Evolutionary conservation across 2,329 filamentous ascomycete species (phyloP), one percentile per base, ranked within the genome.

Genomic region (Rutstroemia sp.): DNA sequence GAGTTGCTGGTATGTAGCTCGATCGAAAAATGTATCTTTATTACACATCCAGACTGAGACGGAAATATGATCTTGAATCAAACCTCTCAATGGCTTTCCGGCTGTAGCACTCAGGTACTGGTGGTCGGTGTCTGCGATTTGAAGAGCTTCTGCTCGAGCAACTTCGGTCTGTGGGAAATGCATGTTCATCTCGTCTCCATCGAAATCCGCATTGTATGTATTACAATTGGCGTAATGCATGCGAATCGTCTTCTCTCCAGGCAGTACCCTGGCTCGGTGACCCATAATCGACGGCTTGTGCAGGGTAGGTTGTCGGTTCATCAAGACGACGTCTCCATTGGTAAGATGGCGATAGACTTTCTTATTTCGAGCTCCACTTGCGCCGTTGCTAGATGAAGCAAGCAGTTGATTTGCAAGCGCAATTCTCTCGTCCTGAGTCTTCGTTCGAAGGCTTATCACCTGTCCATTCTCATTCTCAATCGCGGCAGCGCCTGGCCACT

Each of bases 181-280:
- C 92, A 99, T 95, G 72, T 99, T 99, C 94, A 99, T 99, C 73
- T 99, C 94, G 70, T 99, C 94, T 71, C 94, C 94, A 68, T 99
- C 95, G 69, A 99, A 99, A 79, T 99, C 94, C 34, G 94, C 94
- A 66, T 99, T 99, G 78, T 99, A 99, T 0, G 94, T 96, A 69
- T 99, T 99, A 72, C 94, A 97, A 71, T 99, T 99, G 66, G 94
- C 92, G 74, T 99, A 99, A 76, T 99, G 94, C 92, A 99, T 97
- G 63, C 94, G 91, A 70, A 99, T 92, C 0, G 94, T 97, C 74
- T 95, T 95, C 72, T 99, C 95, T 38, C 91, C 92, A 0, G 90
- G 89, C 18, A 99, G 75, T 5, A 99, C 92, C 59, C 92, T 84
- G 52, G 94, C 94, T 65, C 92, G 83, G 74, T 99, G 94, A 58